phyloP scores from a whole-genome alignment of 1,139 yeast species.

The Debaryomyces robertsiae region DNA sequence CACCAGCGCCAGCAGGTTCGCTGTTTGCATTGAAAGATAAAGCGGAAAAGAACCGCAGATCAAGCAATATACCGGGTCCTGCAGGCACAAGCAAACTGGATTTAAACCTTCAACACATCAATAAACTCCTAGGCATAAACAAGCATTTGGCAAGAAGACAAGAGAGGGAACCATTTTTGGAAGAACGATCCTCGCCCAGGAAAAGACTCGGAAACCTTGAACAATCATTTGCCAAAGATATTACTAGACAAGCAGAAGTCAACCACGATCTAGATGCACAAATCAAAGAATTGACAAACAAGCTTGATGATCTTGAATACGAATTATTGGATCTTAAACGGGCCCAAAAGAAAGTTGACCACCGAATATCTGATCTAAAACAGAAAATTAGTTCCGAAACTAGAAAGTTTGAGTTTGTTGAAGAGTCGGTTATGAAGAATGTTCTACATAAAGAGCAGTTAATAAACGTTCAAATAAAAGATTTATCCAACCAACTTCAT shows the following conservation, averaged over 20 bases:
- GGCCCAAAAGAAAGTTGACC: conserved; percentile 23
- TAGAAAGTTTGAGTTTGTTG: conserved; percentile 29
- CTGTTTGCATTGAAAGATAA: conserved; percentile 9
- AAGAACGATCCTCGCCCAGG: conserved; percentile 7
- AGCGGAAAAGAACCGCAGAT: conserved; percentile 10
- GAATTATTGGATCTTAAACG: conserved; percentile 28
- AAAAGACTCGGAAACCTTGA: conserved; percentile 12
- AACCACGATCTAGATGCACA: conserved; percentile 19
- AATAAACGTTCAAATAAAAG: conserved; percentile 27
- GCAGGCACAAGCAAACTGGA: conserved; percentile 5
- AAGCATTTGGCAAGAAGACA: conserved; percentile 10
- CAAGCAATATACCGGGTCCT: conserved; percentile 14
- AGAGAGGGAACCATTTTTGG: background rate
- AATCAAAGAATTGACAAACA: conserved; percentile 18
- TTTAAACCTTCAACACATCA: conserved; percentile 13
- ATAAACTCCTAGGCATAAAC: conserved; percentile 13
- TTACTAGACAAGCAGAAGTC: conserved; percentile 10
- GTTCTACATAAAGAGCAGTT: conserved; percentile 32
- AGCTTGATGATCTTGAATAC: conserved; percentile 23
- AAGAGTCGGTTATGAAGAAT: conserved; percentile 29
- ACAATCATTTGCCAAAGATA: conserved; percentile 10
- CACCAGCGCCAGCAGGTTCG: conserved; percentile 11
- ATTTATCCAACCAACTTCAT: conserved; percentile 25
- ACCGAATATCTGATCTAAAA: conserved; percentile 23
- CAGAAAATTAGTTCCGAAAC: conserved; percentile 21